phyloP scores from a whole-genome alignment of 2,329 filamentous ascomycete species.

The Hymenoscyphus albidus region DNA sequence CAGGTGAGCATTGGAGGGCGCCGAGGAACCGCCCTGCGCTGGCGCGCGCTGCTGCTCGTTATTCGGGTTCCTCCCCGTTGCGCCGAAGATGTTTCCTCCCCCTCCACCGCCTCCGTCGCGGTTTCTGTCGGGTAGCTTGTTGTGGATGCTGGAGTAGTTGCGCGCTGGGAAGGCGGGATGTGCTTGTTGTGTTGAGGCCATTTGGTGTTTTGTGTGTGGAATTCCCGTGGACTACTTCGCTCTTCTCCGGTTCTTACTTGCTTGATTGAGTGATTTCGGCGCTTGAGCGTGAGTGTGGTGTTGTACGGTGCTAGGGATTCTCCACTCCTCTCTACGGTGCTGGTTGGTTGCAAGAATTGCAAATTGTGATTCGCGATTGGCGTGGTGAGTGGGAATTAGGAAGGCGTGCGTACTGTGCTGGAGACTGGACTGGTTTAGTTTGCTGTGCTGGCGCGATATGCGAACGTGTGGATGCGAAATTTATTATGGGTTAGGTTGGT shows the following conservation, averaged over 20 bases:
- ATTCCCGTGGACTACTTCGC: background rate
- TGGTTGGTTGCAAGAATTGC: too few relatives aligned
- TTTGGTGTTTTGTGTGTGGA: background rate
- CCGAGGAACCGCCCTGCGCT: constrained; percentile 14
- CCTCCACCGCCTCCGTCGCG: background rate
- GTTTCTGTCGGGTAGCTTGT: constrained; percentile 45
- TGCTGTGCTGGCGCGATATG: background rate
- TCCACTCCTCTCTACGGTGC: too few relatives aligned
- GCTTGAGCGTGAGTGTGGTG: background rate
- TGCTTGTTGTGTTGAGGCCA: constrained; percentile 22
- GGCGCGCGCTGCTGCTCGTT: background rate
- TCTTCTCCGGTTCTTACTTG: background rate
- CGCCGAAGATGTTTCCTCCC: background rate
- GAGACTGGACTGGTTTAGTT: too few relatives aligned
- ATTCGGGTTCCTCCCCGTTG: background rate
- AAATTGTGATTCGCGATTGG: background rate
- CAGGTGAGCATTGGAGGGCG: constrained; percentile 18
- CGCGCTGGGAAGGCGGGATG: constrained; percentile 50
- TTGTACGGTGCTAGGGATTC: background rate
- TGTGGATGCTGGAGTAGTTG: constrained; percentile 39
- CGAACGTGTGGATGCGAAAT: background rate
- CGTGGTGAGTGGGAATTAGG: background rate
- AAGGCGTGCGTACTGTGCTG: background rate
- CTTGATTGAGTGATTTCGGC: too few relatives aligned
- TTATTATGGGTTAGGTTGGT: background rate